Evolutionary conservation across 768 basidiomycete genomes (phyloP), one percentile per base, ranked within the genome.

Genomic region (Pleurotus ostreatus): DNA sequence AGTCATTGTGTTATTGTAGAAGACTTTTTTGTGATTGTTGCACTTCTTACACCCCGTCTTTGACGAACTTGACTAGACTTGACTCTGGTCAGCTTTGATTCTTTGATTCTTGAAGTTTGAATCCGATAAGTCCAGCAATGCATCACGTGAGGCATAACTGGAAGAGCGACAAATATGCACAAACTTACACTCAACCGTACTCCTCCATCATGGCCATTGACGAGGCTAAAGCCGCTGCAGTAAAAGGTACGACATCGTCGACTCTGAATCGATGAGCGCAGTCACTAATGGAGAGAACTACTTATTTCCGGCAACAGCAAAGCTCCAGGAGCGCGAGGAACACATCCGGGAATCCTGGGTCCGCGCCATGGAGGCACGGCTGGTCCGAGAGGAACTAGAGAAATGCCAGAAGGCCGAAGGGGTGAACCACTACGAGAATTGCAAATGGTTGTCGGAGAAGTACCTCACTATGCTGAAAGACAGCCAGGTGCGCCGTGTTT

Each of bases 281-380:
- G 38, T 48, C 23, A 60, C 18, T 9, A 30, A 46, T 48, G 25
- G 46, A 41, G 9, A 3, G 8, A 37, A 34, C 34, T n/a, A 1
- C 11, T n/a, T 37, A 16, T n/a, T 13, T 26, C 3, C 4, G 7
- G 18, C 37, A 44, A 9, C 54, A 92, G 89, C 79, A 15, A 83
- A 80, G 67, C 70, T 89, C 49, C 72, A 81, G 63, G 80, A 79
- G 62, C 87, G 90, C 40, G 93, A 96, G 59, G 73, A 82, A 46
- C 76, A 82, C 70, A 77, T 98, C 66, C 85, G 90, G 51, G 94
- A 98, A 74, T 90, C 91, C 49, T 98, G 95, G 95, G 82, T 97
- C 30, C 88, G 86, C 62, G 87, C 91, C 18, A 96, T 98, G 94
- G 94, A 97, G 71, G 84, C 85, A 30, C 85, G 90, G 47, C 77